A percentile compares a stretch with the other conserved stretches of the same genome.
Evolutionary conservation across 2,329 filamentous ascomycete species (phyloP).

Genomic region (Hypoxylon sp.): DNA sequence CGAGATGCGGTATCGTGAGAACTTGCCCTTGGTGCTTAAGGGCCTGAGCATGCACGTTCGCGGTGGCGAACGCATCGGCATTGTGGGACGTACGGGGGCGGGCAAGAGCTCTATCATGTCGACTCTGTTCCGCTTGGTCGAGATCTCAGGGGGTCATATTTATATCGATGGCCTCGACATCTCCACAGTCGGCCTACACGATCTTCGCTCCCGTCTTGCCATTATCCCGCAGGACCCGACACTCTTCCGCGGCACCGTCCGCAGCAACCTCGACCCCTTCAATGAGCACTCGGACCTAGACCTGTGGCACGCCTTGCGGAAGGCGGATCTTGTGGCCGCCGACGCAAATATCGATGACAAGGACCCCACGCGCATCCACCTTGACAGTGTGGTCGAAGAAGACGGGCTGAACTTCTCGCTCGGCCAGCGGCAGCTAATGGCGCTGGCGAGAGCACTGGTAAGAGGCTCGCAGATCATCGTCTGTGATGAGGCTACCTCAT

Average conservation of each 20-base stretch:
- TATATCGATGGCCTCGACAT: conserved; percentile 78
- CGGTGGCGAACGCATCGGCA: conserved; percentile 83
- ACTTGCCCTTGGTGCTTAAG: conserved; percentile 79
- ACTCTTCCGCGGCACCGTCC: conserved; percentile 83
- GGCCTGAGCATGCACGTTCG: conserved; percentile 78
- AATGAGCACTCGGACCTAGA: conserved; percentile 81
- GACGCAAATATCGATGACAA: conserved; percentile 62
- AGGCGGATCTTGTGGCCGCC: conserved; percentile 76
- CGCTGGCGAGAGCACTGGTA: conserved; percentile 89
- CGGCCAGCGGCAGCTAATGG: conserved; percentile 95
- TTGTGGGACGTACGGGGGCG: conserved; percentile 85
- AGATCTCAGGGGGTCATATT: conserved; percentile 73
- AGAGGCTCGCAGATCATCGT: conserved; percentile 91
- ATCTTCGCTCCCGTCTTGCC: conserved; percentile 80
- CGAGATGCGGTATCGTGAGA: conserved; percentile 81
- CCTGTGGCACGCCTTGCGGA: conserved; percentile 81
- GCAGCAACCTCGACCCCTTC: conserved; percentile 86
- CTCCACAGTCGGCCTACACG: conserved; percentile 78
- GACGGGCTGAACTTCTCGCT: conserved; percentile 97
- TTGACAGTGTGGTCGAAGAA: conserved; percentile 90
- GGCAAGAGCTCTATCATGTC: conserved; percentile 89
- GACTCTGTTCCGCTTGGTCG: conserved; percentile 81
- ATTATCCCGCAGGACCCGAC: conserved; percentile 91
- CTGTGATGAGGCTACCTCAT: conserved; percentile 94
- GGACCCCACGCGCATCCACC: conserved; percentile 74